phyloP scores from a whole-genome alignment of 345 rosid species.

The Triadica sebifera region DNA sequence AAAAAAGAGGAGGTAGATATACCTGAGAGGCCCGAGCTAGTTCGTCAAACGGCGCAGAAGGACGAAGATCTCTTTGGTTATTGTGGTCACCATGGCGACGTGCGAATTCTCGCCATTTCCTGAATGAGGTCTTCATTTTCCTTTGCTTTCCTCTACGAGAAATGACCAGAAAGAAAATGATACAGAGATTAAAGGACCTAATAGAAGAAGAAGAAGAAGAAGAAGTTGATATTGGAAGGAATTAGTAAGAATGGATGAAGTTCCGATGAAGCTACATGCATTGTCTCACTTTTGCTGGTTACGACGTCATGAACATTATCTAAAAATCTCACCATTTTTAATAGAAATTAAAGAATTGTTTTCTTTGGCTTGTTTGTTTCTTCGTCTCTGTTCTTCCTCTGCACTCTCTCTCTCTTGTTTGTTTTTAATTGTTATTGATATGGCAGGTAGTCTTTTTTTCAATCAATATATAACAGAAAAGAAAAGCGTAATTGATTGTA shows the following conservation, averaged over 20 bases:
- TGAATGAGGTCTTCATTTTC: slow-evolving; percentile 68
- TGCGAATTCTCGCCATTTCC: slow-evolving; percentile 58
- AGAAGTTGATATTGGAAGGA: background rate
- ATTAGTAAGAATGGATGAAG: background rate
- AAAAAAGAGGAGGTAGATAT: background rate
- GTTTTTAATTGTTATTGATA: no score
- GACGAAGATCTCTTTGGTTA: slow-evolving; percentile 47
- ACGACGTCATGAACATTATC: background rate
- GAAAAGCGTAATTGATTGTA: no score
- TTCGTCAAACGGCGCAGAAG: slow-evolving; percentile 57
- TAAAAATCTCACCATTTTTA: background rate
- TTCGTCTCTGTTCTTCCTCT: background rate
- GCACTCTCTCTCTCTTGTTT: background rate
- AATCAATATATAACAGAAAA: no score
- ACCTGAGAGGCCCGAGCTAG: slow-evolving; percentile 80
- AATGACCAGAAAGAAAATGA: background rate
- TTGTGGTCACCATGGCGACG: slow-evolving; percentile 51
- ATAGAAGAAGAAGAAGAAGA: background rate
- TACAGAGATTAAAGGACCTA: background rate
- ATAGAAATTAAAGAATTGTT: no score
- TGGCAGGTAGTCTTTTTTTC: no score
- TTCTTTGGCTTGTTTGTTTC: no score
- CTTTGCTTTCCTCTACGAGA: background rate
- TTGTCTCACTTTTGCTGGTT: background rate
- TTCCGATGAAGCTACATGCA: background rate